phyloP scores from a whole-genome alignment of 208 protist species.

The Trypanosoma cruzi region DNA sequence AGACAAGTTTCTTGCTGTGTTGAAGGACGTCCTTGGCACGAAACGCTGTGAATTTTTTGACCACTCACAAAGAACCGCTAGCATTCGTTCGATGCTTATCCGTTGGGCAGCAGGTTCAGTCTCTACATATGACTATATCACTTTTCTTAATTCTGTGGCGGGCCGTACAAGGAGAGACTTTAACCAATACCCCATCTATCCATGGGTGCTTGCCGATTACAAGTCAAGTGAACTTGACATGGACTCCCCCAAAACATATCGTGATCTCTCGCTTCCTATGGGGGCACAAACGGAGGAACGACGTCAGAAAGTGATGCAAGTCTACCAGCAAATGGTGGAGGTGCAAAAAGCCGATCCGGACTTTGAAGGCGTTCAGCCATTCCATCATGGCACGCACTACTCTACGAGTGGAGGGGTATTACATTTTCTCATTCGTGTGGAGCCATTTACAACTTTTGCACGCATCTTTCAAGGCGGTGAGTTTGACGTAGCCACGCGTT shows the following conservation, averaged over 20 bases:
- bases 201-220: constrained; percentile 95
- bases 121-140: constrained; percentile 95
- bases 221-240: constrained; percentile 78
- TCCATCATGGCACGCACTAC: constrained; percentile 99
- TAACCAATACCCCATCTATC: constrained; percentile 96
- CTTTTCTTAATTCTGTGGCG: constrained; percentile 91
- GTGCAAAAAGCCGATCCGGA: constrained; percentile 17
- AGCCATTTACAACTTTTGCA: constrained; percentile 96
- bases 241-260: constrained; percentile 69
- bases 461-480: constrained; percentile 87
- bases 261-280: constrained; percentile 96
- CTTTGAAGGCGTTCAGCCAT: constrained; percentile 70
- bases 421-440: constrained; percentile 96
- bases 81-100: constrained; percentile 68
- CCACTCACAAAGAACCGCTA: constrained; percentile 44
- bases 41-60: constrained; percentile 60
- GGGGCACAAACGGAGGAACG: constrained; percentile 92
- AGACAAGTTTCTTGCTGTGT: constrained; percentile 62
- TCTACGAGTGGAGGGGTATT: constrained; percentile 95
- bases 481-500: constrained; percentile 94
- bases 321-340: constrained; percentile 70
- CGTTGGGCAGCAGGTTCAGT: constrained; percentile 93
- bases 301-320: constrained; percentile 62
- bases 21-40: constrained; percentile 54
- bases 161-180: constrained; percentile 91